phyloP scores from a whole-genome alignment of 148 eudicot species.

The Vaccinium vitisidaea region DNA sequence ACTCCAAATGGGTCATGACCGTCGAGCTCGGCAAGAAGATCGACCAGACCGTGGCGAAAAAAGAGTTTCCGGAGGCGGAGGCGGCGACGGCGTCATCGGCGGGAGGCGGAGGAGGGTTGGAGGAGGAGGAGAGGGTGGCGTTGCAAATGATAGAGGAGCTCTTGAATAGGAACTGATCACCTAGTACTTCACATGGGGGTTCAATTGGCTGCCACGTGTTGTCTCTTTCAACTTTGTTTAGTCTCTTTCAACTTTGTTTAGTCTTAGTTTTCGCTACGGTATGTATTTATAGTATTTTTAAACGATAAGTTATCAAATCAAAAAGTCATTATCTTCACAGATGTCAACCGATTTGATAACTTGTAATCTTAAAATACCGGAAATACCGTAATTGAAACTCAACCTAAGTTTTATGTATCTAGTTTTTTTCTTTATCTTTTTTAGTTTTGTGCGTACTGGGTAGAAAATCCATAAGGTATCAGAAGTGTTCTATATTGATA shows the following conservation, averaged over 20 bases:
- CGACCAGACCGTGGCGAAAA: neutral
- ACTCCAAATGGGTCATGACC: constrained; percentile 56
- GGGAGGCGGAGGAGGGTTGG: constrained; percentile 20
- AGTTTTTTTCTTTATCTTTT: neutral
- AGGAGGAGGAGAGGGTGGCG: constrained; percentile 60
- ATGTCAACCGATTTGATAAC: too few relatives aligned
- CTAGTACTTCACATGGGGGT: neutral
- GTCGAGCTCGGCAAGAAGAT: constrained; percentile 38
- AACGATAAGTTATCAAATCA: too few relatives aligned
- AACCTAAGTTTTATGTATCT: neutral
- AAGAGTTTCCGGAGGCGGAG: neutral
- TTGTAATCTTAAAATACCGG: too few relatives aligned
- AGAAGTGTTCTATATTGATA: neutral
- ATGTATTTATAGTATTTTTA: too few relatives aligned
- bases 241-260: neutral
- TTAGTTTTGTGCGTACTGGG: neutral
- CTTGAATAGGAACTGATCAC: constrained; percentile 33
- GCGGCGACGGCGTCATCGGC: neutral
- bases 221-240: neutral
- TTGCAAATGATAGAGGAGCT: constrained; percentile 72
- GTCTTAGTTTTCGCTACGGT: too few relatives aligned
- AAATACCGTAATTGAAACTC: too few relatives aligned
- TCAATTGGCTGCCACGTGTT: neutral
- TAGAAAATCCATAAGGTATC: neutral
- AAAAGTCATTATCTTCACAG: neutral